Evolutionary conservation across 768 basidiomycete genomes (phyloP).

Genomic region (Amanita phalloides): DNA sequence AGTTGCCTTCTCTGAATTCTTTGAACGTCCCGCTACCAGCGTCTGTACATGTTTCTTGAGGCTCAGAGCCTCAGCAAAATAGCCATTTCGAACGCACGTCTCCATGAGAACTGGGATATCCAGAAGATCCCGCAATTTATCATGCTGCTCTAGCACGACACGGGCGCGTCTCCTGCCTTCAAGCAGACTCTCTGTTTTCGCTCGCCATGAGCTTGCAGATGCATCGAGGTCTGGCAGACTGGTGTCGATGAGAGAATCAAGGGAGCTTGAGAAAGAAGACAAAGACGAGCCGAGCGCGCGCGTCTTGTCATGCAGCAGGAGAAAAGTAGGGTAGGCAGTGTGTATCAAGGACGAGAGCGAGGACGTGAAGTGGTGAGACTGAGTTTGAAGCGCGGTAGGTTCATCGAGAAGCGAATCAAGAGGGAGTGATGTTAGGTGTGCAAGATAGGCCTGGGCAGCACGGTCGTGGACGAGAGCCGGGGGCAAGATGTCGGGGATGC

Average conservation of each 20-base stretch:
- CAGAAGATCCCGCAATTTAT: slow-evolving; percentile 85
- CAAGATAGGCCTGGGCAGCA: slow-evolving; percentile 42
- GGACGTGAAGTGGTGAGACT: slow-evolving; percentile 78
- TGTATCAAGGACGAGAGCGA: slow-evolving; percentile 86
- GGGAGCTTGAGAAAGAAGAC: slow-evolving; percentile 61
- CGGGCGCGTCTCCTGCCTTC: slow-evolving; percentile 65
- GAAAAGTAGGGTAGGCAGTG: slow-evolving; percentile 85
- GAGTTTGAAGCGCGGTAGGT: slow-evolving; percentile 69
- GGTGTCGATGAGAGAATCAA: slow-evolving; percentile 51
- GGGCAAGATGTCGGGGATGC: neutral
- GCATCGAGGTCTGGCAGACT: slow-evolving; percentile 73
- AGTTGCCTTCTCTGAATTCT: slow-evolving; percentile 13
- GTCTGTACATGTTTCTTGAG: slow-evolving; percentile 62
- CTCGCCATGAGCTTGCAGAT: slow-evolving; percentile 59
- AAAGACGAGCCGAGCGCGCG: slow-evolving; percentile 65
- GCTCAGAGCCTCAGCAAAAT: slow-evolving; percentile 87
- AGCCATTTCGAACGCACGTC: slow-evolving; percentile 86
- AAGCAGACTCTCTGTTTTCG: slow-evolving; percentile 65
- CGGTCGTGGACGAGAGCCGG: slow-evolving; percentile 6
- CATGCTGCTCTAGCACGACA: slow-evolving; percentile 88
- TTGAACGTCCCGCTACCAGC: slow-evolving; percentile 24
- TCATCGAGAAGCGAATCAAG: slow-evolving; percentile 62
- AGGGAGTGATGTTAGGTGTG: slow-evolving; percentile 51
- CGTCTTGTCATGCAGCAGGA: slow-evolving; percentile 77
- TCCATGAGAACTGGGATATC: slow-evolving; percentile 88